phyloP scores from a whole-genome alignment of 768 basidiomycete species.

The Kondoa subrosea region DNA sequence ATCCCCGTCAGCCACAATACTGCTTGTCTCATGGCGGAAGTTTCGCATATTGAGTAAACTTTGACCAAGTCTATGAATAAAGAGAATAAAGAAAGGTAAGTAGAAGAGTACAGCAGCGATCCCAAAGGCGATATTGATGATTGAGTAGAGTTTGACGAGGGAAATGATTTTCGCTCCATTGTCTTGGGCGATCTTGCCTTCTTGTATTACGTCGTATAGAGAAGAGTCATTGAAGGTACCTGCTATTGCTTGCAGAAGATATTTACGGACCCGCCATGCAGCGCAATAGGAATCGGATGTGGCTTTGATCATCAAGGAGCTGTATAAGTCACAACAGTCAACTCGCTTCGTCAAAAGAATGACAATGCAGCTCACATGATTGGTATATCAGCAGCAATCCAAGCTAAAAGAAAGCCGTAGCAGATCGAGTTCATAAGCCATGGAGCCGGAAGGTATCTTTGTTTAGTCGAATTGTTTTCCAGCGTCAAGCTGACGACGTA shows the following conservation, averaged over 20 bases:
- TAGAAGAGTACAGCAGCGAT: too few species aligned
- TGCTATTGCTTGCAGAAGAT: neutral
- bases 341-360: neutral
- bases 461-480: neutral
- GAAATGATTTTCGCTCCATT: neutral
- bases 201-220: neutral
- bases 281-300: neutral
- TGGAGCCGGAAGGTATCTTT: neutral
- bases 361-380: neutral
- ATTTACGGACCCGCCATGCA: neutral
- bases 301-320: neutral
- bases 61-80: neutral
- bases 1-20: too few species aligned
- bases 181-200: neutral
- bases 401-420: neutral
- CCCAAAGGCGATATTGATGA: too few species aligned
- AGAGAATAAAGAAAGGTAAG: neutral
- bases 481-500: neutral
- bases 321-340: neutral
- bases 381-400: neutral
- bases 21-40: neutral
- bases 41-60: neutral
- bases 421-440: neutral
- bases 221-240: neutral
- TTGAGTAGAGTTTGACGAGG: neutral